Base-by-base conservation (phyloP, 768 basidiomycete genomes). In the Coprinopsis sp. region DNA sequence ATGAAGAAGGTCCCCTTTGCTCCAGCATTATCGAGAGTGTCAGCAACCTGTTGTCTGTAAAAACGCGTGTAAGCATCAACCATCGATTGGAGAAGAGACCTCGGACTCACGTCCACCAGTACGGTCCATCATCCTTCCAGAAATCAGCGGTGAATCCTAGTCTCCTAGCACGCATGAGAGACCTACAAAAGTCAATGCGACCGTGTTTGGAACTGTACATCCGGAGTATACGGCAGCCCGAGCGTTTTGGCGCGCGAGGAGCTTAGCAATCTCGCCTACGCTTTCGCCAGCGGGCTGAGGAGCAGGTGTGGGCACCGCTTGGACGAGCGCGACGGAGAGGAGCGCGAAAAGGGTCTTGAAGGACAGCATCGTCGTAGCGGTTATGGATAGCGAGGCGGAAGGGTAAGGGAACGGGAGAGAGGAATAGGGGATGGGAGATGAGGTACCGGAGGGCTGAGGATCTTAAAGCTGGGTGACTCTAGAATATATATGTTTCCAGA, bases 1-100 rank as follows among this genome's bases (percentile, higher is more conserved):
- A 64, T 54, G 54, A 67, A 69, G 55, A 69, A 69, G 2, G 67
- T 67, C 1, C 57, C 67, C 31, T 59, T 66, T 4, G 57, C 63
- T 18, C 55, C 52, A 19, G 48, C 39, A 34, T 51, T 52, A 39
- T 51, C 48, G 27, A 57, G 36, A n/a, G 54, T 45, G 8, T 58
- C 38, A 37, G 48, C 51, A 18, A 61, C 47, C 24, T 58, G 51
- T 31, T 56, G 30, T 25, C 55, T 51, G 33, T 23, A 8, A 14
- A 24, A 18, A 34, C 19, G 18, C 22, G 23, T 19, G 11, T 6
- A 33, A 33, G 3, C 8, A 5, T 10, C 24, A 7, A 12, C 18
- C 12, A 6, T 7, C 13, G 21, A 11, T 23, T 37, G 12, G 4
- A 23, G 34, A 16, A n/a, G n/a, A 6, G 18, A 41, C 21, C 21